A percentile compares a stretch with the other conserved stretches of the same genome.
Conservation (phyloP, 2,329 filamentous ascomycete genomes). For the Diatrype stigma region DNA sequence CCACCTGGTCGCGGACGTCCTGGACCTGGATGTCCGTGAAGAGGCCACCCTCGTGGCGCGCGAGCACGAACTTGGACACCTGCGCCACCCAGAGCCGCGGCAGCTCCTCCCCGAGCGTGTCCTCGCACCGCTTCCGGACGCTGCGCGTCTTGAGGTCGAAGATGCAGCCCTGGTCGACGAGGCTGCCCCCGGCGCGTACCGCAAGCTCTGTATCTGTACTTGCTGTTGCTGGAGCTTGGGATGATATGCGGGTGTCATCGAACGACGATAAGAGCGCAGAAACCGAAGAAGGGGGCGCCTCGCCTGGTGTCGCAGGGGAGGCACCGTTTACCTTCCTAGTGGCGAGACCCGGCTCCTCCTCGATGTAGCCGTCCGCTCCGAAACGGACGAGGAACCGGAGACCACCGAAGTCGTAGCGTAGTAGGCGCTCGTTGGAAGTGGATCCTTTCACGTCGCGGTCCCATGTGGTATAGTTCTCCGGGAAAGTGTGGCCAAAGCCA, state of each 20-base stretch:
- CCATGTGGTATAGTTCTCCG: constrained; percentile 64
- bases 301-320: background rate
- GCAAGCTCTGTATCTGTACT: too few relatives aligned
- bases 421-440: constrained; percentile 56
- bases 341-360: background rate
- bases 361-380: constrained; percentile 54
- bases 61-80: constrained; percentile 36
- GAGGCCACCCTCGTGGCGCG: constrained; percentile 32
- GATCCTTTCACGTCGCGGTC: constrained; percentile 49
- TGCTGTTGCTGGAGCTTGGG: too few relatives aligned
- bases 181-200: constrained; percentile 15
- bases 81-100: constrained; percentile 40
- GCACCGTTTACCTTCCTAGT: background rate
- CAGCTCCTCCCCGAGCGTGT: constrained; percentile 32
- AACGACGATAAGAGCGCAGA: background rate
- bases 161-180: constrained; percentile 27
- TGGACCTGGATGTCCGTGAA: constrained; percentile 28
- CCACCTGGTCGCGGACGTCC: constrained; percentile 2
- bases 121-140: constrained; percentile 15
- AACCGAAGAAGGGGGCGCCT: background rate
- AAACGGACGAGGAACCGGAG: constrained; percentile 50
- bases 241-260: background rate
- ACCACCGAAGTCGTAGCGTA: constrained; percentile 54
- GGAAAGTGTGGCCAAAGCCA: constrained; percentile 65
- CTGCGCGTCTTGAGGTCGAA: constrained; percentile 44